Conservation (phyloP, 2,329 filamentous ascomycete species). For the Arthrobotrys sinensis region DNA sequence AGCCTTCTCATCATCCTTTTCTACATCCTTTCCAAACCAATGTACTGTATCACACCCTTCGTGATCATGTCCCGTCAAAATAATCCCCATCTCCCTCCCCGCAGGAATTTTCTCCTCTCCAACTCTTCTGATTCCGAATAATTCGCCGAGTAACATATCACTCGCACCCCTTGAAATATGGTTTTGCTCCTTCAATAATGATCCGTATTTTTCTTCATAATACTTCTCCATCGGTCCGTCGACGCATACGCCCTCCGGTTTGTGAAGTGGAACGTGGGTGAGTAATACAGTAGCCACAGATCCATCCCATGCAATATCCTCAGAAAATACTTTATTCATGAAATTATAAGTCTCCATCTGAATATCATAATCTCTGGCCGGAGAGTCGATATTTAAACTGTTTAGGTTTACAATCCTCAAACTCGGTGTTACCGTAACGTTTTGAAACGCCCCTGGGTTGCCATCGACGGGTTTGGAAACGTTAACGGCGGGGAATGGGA, state of each 20-base stretch:
- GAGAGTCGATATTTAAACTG: conserved; percentile 92
- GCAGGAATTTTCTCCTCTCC: conserved; percentile 66
- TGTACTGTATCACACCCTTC: conserved; percentile 93
- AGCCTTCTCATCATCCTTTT: conserved; percentile 35
- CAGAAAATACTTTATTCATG: conserved; percentile 71
- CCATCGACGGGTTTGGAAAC: conserved; percentile 50
- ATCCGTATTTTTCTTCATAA: conserved; percentile 76
- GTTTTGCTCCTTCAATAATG: conserved; percentile 90
- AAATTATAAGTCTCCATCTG: conserved; percentile 85
- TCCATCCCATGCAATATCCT: conserved; percentile 60
- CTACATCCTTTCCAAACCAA: conserved; percentile 68
- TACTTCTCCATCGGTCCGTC: conserved; percentile 89
- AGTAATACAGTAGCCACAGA: conserved; percentile 81
- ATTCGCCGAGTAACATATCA: conserved; percentile 82
- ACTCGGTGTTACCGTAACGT: conserved; percentile 72
- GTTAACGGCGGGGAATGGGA: conserved; percentile 75
- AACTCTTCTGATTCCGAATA: conserved; percentile 80
- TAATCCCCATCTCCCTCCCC: conserved; percentile 80
- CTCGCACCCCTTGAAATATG: conserved; percentile 82
- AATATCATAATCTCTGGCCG: conserved; percentile 77
- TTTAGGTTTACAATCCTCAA: conserved; percentile 90
- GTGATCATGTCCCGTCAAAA: conserved; percentile 95
- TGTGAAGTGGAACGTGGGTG: conserved; percentile 93
- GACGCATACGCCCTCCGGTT: conserved; percentile 83
- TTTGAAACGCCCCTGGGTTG: conserved; percentile 61